Evolutionary conservation across 73 alveolate species (phyloP).

Genomic region (Paramecium biaurelia): DNA sequence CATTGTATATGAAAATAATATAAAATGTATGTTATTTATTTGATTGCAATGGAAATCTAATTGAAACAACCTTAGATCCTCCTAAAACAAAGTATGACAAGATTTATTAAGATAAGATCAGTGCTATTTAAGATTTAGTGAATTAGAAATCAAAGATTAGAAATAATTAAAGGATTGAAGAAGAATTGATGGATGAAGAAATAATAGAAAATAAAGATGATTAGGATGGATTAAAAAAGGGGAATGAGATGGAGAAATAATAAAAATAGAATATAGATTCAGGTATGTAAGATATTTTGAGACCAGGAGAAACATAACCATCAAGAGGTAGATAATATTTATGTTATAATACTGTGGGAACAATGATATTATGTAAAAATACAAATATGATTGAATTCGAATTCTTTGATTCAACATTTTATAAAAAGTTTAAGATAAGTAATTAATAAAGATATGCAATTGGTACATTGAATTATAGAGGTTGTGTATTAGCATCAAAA

Average conservation of each 20-base stretch:
- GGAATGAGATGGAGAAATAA: background rate
- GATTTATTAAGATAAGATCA: background rate
- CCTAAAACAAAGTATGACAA: background rate
- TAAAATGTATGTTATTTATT: background rate
- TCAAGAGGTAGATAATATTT: conserved; percentile 12
- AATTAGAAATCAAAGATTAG: background rate
- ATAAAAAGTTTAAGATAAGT: background rate
- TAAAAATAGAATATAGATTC: background rate
- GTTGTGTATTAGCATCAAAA: conserved; percentile 39
- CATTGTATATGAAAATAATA: background rate
- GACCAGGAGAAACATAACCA: conserved; percentile 20
- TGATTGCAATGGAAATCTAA: background rate
- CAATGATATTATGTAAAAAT: background rate
- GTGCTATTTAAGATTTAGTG: background rate
- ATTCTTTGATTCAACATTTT: conserved; percentile 34
- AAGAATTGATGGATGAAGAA: background rate
- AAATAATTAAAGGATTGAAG: background rate
- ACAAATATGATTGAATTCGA: conserved; percentile 32
- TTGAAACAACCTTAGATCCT: background rate
- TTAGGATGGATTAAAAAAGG: background rate
- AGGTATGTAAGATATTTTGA: background rate
- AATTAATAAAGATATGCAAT: background rate
- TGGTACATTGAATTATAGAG: conserved; percentile 41
- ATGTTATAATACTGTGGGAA: background rate
- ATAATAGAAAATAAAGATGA: background rate